Conservation (phyloP, 345 rosid genomes). For the Populus alba region DNA sequence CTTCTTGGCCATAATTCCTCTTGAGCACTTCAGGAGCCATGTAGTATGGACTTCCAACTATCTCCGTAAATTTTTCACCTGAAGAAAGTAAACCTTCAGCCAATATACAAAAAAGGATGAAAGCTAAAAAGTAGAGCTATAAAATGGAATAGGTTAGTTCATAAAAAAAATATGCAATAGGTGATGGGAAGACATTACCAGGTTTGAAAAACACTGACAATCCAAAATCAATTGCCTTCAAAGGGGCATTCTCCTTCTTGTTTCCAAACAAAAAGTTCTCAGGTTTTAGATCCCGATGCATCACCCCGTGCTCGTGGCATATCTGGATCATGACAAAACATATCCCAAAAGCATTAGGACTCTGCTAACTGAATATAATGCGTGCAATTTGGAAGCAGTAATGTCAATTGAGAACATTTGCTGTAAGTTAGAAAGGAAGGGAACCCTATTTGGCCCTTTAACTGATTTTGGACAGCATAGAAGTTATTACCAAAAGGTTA, state of each 20-base stretch:
- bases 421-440: neutral
- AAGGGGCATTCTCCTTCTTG: slow-evolving; percentile 32
- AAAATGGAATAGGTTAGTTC: neutral
- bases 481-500: neutral
- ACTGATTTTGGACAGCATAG: neutral
- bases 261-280: slow-evolving; percentile 35
- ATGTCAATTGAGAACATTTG: neutral
- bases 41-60: slow-evolving; percentile 40
- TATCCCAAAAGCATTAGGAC: neutral
- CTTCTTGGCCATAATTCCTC: slow-evolving; percentile 35
- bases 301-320: slow-evolving; percentile 33
- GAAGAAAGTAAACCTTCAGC: slow-evolving; percentile 11
- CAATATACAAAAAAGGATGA: neutral
- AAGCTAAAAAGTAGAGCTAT: neutral
- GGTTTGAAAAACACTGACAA: slow-evolving; percentile 34
- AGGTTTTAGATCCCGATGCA: slow-evolving; percentile 37
- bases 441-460: neutral
- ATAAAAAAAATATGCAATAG: neutral
- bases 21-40: slow-evolving; percentile 40
- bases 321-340: slow-evolving; percentile 15
- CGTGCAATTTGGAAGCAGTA: neutral
- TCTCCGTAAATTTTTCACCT: slow-evolving; percentile 34
- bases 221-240: slow-evolving; percentile 39
- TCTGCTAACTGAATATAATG: neutral
- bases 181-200: slow-evolving; percentile 17